Evolutionary conservation across 768 basidiomycete species (phyloP), one percentile per base, ranked within the genome.

Genomic region (Tephrocybe sp.): DNA sequence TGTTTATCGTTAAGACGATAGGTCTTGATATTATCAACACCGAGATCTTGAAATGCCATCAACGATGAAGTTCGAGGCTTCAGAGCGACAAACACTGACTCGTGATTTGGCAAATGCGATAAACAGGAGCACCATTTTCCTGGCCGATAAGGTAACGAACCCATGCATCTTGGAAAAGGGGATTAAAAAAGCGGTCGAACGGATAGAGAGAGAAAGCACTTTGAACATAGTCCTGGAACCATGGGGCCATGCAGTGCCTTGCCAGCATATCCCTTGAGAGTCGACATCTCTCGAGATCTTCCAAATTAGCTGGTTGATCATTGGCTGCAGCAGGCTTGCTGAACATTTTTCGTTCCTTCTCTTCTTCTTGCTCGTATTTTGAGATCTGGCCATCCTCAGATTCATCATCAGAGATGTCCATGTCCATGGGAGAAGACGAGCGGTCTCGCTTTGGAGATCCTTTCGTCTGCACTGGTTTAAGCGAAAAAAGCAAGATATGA

Each of bases 331-430:
- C 68, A 3, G 69, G 48, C 49, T 78, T 80, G 46, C 71, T 75
- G 18, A 78, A 71, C 20, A 83, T 48, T 50, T 76, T 79, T 20
- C 76, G 71, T 23, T 80, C 79, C 48, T 79, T 79, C 61, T 84
- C 86, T 61, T 90, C 87, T 57, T 88, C 83, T 55, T 89, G 84
- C 50, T 90, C 86, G 23, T 75, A 77, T 59, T 84, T 85, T 34
- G 76, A 83, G 51, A 90, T 86, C 65, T 88, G 85, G 0, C 89
- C 90, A 56, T 91, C 88, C 51, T 90, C 90, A 12, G 88, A 91
- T 38, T 90, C 93, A 40, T 90, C 88, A 25, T 85, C 84, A n/a
- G 86, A 88, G 23, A 86, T 87, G 41, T 90, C 90, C 81, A 90
- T 91, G 61, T 89, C 88, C 78, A 86, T 88, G 1, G 89, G 86